Base-by-base conservation (phyloP, 108 stramenopile genomes). In the Nannochloropsis granulata region DNA sequence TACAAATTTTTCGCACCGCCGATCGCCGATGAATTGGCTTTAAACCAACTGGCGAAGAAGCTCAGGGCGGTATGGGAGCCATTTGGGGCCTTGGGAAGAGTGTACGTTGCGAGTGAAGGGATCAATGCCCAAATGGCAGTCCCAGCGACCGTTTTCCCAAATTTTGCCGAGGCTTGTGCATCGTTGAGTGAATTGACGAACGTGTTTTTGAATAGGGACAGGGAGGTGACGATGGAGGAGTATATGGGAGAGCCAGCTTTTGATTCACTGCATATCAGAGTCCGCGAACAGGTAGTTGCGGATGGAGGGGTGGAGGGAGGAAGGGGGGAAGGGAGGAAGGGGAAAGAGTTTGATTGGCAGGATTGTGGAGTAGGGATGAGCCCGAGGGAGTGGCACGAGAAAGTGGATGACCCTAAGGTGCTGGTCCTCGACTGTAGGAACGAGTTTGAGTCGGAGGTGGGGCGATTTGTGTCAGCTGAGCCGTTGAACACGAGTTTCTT, bases 111-210 rank as follows among this genome's bases (percentile, higher is more conserved):
- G 23, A 79, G 86, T 9, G 97, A 98, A 86, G 97, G 97, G 13
- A 88, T 96, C 82, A 98, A 98, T 93, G 97, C 97, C 13, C 97
- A 98, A 94, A 97, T 98, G 96, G 92, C 94, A 45, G 91, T 97
- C 25, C 96, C 97, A 2, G 26, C 44, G 24, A 86, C 82, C 8
- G 45, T 83, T 9, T 12, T 88, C 25, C 83, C 43, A 13, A 16
- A 45, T 23, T 90, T 89, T 56, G 44, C 25, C 24, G 81, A 24
- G 56, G 84, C 84, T 21, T 83, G 44, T n/a, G 12, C 25, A 7
- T 78, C 71, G 5, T 21, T 45, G 46, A 13, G 21, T 43, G 79
- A 80, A 12, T 21, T 79, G 8, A 12, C 46, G 13, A 81, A 34
- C 45, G 84, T 84, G 14, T 86, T 84, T 43, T 42, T 89, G 26